phyloP scores from a whole-genome alignment of 202 grass and related monocot species.

The Setaria viridis region DNA sequence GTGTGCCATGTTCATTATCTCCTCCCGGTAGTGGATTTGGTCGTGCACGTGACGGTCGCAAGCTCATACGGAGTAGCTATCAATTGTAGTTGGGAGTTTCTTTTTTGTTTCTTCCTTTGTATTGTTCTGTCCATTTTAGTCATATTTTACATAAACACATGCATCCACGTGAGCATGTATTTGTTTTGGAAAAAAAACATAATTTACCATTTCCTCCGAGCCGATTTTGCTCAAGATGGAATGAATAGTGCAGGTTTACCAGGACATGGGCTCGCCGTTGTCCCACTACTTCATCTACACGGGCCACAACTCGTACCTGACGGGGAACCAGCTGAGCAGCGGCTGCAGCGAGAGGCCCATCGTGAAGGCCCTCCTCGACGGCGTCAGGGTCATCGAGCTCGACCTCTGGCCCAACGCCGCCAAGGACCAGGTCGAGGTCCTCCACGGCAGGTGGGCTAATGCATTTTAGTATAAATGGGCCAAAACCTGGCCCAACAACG shows the following conservation, averaged over 20 bases:
- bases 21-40: no score
- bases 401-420: conserved; percentile 82
- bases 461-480: no score
- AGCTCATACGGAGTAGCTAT: no score
- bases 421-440: conserved; percentile 67
- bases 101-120: no score
- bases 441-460: conserved; percentile 54
- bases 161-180: no score
- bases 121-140: no score
- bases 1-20: no score
- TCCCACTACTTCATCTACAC: conserved; percentile 97
- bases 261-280: conserved; percentile 68
- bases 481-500: not conserved
- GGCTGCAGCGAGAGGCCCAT: conserved; percentile 81
- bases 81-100: no score
- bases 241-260: conserved; percentile 46
- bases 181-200: no score
- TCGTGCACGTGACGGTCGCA: no score
- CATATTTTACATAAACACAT: no score
- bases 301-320: conserved; percentile 94
- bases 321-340: conserved; percentile 88
- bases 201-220: no score
- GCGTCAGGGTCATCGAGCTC: conserved; percentile 91
- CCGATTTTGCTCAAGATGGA: not conserved
- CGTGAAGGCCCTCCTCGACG: conserved; percentile 61